Conservation (phyloP, 2,329 filamentous ascomycete genomes). For the Colletotrichum sidae region DNA sequence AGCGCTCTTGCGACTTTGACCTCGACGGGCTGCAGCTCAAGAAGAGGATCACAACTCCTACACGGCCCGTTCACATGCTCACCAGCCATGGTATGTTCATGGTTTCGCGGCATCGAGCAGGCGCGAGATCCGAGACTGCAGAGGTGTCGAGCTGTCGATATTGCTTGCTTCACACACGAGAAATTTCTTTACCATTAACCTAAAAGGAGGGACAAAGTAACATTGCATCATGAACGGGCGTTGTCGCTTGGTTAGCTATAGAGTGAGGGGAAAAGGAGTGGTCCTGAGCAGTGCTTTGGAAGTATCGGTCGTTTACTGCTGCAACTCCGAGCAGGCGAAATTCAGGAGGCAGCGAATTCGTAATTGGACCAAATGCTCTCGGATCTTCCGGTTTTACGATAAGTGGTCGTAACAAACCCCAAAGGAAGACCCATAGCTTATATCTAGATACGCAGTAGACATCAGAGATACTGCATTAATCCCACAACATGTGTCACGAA, state of each 20-base stretch:
- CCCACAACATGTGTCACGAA: neutral
- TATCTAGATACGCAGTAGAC: conserved; percentile 19
- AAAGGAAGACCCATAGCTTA: neutral
- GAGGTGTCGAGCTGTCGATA: neutral
- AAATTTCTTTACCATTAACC: conserved; percentile 20
- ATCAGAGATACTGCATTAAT: neutral
- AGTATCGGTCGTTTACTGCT: conserved; percentile 20
- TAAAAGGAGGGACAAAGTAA: conserved; percentile 17
- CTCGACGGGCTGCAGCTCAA: neutral
- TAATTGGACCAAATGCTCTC: conserved; percentile 10
- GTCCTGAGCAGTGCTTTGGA: conserved; percentile 19
- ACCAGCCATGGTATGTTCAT: neutral
- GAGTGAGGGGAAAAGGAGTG: conserved; percentile 28
- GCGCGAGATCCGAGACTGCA: conserved; percentile 2
- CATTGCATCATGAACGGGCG: conserved; percentile 35
- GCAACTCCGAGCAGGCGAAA: conserved; percentile 19
- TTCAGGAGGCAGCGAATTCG: conserved; percentile 5
- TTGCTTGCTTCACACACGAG: conserved; percentile 32
- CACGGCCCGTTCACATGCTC: conserved; percentile 4
- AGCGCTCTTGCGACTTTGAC: conserved; percentile 1
- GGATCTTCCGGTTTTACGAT: conserved; percentile 11
- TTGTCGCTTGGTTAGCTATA: conserved; percentile 35
- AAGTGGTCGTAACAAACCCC: neutral
- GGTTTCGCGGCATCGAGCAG: neutral
- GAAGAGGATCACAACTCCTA: conserved; percentile 15